Base-by-base conservation (phyloP, 2,329 filamentous ascomycete species). In the Pochonia chlamydosporia region DNA sequence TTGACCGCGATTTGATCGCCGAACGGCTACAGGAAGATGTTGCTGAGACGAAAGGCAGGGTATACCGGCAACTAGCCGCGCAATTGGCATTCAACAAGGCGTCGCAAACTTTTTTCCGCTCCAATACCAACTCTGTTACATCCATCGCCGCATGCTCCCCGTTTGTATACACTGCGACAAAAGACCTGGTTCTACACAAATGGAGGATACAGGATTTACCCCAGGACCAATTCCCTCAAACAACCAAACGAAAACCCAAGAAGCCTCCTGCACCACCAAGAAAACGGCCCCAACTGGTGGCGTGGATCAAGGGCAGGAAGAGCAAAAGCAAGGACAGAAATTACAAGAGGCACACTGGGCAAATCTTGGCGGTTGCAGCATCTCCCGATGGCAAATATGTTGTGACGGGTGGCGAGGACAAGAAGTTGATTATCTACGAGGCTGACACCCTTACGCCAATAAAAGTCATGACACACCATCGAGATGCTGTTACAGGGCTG, bases 21-120 rank as follows among this genome's bases (percentile, higher is more conserved):
- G 88, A 95, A 65, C 76, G 91, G 57, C 72, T 99, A 58, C 84
- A 92, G 66, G 89, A 96, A 68, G 93, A 97, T 63, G 88, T 93
- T 37, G 84, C 93, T 44, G 93, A 96, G 69, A 81, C 82, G 47
- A 96, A 96, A 70, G 93, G 93, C 49, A 85, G 86, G 57, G 78
- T 96, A 43, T 97, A 96, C 70, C 81, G 89, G 44, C 81, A 82
- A 63, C 79, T 99, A 56, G 87, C 87, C 30, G 72, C 78, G 20
- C 79, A 87, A 55, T 75, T 96, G 53, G 81, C 84, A 52, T 86
- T 95, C 63, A 72, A 72, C 43, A 70, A 74, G 28, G 85, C 87
- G 31, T 75, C 77, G 14, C 81, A 87, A 62, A 83, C 83, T 5
- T 78, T 85, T 54, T 92, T 93, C 65, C 82, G 86, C 56, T 85